Evolutionary conservation across 169 alveolate genomes (phyloP).

Genomic region (Condylostoma magnum): DNA sequence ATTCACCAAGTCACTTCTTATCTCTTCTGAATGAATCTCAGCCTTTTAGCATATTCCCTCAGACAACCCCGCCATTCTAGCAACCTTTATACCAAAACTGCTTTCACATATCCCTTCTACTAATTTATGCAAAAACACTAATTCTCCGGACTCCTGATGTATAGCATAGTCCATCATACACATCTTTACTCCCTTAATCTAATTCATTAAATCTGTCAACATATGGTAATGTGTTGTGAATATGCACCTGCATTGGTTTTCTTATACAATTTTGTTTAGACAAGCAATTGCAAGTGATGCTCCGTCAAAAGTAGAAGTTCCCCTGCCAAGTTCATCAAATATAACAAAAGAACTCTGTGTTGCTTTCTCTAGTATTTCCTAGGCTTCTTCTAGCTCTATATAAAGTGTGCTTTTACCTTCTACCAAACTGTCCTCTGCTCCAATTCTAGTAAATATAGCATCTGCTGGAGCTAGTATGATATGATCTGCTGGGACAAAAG

Average conservation of each 20-base stretch:
- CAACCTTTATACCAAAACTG: conserved; percentile 97
- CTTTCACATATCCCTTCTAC: conserved; percentile 93
- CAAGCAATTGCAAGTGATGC: conserved; percentile 96
- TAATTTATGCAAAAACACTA: conserved; percentile 92
- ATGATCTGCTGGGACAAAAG: conserved; percentile 94
- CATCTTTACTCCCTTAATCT: conserved; percentile 47
- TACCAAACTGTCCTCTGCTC: conserved; percentile 96
- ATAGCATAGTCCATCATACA: conserved; percentile 87
- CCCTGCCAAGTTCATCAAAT: conserved; percentile 99
- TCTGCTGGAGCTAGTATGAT: conserved; percentile 92
- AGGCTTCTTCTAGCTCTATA: conserved; percentile 98
- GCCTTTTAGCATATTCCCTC: conserved; percentile 40
- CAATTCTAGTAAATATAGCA: conserved; percentile 97
- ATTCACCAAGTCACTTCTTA: no score
- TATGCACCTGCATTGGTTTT: conserved; percentile 57
- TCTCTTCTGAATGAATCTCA: conserved; percentile 32
- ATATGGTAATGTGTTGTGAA: conserved; percentile 97
- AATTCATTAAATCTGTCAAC: conserved; percentile 67
- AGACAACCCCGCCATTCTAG: conserved; percentile 93
- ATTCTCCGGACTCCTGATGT: conserved; percentile 67
- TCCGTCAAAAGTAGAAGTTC: conserved; percentile 99
- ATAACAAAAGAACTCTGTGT: conserved; percentile 92
- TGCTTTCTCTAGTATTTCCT: conserved; percentile 75
- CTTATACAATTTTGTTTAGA: conserved; percentile 82
- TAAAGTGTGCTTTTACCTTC: conserved; percentile 98